These are phyloP conservation scores for Ustilago shanxiensis DNA, from an alignment of 1,284 basidiomycete species.

Conservation along the genomic window DNA sequence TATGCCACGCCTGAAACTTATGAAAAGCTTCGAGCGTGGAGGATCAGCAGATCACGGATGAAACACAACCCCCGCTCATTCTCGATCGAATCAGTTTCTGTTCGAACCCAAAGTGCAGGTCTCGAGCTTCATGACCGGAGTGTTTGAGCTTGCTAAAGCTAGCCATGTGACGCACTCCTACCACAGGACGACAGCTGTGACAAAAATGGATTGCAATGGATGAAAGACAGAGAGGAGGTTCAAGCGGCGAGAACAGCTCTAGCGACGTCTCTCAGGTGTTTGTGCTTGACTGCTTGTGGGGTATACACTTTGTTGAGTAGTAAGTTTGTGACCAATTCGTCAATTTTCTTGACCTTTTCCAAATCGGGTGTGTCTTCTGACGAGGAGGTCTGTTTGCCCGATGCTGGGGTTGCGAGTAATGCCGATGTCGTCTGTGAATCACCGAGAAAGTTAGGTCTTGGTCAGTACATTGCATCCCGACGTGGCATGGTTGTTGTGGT, in stretches of 20 bases:
- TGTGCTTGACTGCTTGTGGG: slow-evolving; percentile 16
- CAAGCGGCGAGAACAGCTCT: slow-evolving; percentile 23
- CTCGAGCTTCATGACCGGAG: too few relatives aligned
- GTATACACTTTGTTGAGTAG: slow-evolving; percentile 61
- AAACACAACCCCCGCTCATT: too few relatives aligned
- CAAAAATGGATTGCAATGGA: background rate
- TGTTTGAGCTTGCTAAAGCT: too few relatives aligned
- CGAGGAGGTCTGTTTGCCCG: background rate
- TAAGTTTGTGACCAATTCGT: slow-evolving; percentile 55
- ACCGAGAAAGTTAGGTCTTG: background rate
- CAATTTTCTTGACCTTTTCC: slow-evolving; percentile 50
- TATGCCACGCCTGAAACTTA: too few relatives aligned
- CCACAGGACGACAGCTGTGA: too few relatives aligned
- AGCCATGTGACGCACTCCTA: too few relatives aligned
- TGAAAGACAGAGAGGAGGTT: too few relatives aligned
- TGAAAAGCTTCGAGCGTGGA: background rate
- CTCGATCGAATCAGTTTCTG: too few relatives aligned
- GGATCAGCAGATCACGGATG: background rate
- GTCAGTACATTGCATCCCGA: background rate
- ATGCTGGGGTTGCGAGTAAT: slow-evolving; percentile 21
- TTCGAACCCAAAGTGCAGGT: too few relatives aligned
- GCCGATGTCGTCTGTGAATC: slow-evolving; percentile 24
- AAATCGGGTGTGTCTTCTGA: slow-evolving; percentile 28
- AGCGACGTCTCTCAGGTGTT: slow-evolving; percentile 26
- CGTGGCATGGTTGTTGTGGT: background rate